Conservation (phyloP, 2,329 filamentous ascomycete genomes). For the Colletotrichum noveboracense region DNA sequence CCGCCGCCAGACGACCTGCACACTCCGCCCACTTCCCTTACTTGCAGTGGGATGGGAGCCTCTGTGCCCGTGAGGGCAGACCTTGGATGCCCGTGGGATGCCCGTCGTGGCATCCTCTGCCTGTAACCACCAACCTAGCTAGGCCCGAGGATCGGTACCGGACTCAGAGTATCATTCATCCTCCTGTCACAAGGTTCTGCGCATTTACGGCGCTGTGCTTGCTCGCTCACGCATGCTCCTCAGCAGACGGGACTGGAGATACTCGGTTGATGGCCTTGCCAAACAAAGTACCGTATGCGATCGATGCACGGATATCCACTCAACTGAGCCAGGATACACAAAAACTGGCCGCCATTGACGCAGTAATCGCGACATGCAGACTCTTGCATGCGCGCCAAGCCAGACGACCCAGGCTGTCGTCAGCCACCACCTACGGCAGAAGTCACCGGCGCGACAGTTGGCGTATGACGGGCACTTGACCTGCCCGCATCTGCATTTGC, state of each 20-base stretch:
- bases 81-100: not conserved
- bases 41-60: not conserved
- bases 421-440: slow-evolving; percentile 9
- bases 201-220: not conserved
- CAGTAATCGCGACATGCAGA: not conserved
- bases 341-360: not conserved
- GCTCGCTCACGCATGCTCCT: not conserved
- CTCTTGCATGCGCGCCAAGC: not conserved
- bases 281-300: not conserved
- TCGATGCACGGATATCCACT: not conserved
- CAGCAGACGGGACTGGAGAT: not conserved
- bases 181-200: not conserved
- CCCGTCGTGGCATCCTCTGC: not conserved
- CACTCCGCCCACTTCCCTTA: slow-evolving; percentile 3
- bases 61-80: not conserved
- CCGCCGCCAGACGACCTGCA: not conserved
- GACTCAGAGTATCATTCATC: not conserved
- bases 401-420: slow-evolving; percentile 3
- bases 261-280: not conserved
- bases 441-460: not conserved
- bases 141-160: not conserved
- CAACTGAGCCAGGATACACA: not conserved
- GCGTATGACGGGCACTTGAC: not conserved
- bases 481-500: not conserved
- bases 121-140: not conserved